phyloP scores from a whole-genome alignment of 306 rosid species.

The Dryas alaskensis region DNA sequence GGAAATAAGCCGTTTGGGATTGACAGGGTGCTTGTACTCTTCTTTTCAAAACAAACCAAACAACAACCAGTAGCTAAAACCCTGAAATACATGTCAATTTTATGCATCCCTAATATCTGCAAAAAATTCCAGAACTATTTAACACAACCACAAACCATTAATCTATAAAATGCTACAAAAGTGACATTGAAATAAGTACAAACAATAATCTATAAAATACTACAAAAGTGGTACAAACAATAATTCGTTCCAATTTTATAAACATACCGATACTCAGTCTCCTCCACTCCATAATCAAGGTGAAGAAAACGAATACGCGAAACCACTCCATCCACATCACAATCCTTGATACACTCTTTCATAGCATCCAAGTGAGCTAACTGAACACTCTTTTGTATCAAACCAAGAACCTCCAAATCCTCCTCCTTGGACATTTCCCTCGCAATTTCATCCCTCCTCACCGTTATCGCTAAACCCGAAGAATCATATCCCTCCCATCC shows the following conservation, averaged over 20 bases:
- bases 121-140: neutral
- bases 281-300: constrained; percentile 64
- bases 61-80: neutral
- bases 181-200: neutral
- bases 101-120: neutral
- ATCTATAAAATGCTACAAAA: neutral
- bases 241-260: neutral
- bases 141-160: neutral
- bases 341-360: constrained; percentile 50
- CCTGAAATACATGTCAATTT: neutral
- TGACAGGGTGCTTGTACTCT: neutral
- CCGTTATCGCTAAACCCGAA: constrained; percentile 47
- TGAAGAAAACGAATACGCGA: constrained; percentile 70
- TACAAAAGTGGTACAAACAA: neutral
- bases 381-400: constrained; percentile 65
- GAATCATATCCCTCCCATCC: constrained; percentile 50
- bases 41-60: neutral
- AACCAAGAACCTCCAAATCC: constrained; percentile 51
- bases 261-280: constrained; percentile 80
- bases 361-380: constrained; percentile 69
- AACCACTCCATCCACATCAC: constrained; percentile 52
- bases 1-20: constrained; percentile 1
- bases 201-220: neutral
- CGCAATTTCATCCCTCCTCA: constrained; percentile 38
- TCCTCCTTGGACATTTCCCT: constrained; percentile 23